Percentiles rank a stretch among this genome's conserved stretches.
Conservation (phyloP, 345 rosid species). For the Lepidium didymum region DNA sequence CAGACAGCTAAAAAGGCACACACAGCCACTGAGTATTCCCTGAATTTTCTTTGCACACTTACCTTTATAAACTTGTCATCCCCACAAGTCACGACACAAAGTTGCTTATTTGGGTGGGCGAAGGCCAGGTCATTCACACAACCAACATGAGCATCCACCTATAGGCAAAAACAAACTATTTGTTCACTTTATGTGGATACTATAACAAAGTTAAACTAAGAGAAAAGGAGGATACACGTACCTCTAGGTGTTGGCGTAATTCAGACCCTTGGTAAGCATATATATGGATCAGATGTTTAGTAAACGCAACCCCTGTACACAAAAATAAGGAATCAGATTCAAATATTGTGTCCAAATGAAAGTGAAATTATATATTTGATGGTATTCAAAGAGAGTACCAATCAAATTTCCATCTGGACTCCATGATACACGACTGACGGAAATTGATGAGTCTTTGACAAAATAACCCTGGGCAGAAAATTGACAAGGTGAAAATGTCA, state of each 20-base stretch:
- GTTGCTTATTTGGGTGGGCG: slow-evolving; percentile 35
- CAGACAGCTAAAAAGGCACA: background rate
- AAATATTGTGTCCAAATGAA: slow-evolving; percentile 8
- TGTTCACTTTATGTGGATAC: background rate
- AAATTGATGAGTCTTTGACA: slow-evolving; percentile 35
- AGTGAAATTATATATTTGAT: background rate
- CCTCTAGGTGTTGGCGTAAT: slow-evolving; percentile 56
- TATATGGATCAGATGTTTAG: slow-evolving; percentile 55
- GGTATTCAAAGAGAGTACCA: slow-evolving; percentile 32
- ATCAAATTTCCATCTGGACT: slow-evolving; percentile 54
- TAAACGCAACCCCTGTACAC: slow-evolving; percentile 57
- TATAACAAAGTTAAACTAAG: background rate
- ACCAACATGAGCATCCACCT: slow-evolving; percentile 70
- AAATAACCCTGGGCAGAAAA: slow-evolving; percentile 33
- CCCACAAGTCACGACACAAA: slow-evolving; percentile 55
- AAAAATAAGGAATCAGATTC: background rate
- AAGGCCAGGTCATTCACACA: slow-evolving; percentile 67
- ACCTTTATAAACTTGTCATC: slow-evolving; percentile 62
- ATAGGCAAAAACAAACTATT: background rate
- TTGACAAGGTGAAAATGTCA: slow-evolving; percentile 4
- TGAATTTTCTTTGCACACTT: background rate
- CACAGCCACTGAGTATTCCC: background rate
- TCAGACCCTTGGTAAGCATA: slow-evolving; percentile 42
- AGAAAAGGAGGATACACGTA: background rate
- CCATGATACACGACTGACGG: slow-evolving; percentile 55